These are phyloP conservation scores for Lecanoromycetidae sp. DNA, from an alignment of 2,329 filamentous ascomycete species.

Conservation along the genomic window DNA sequence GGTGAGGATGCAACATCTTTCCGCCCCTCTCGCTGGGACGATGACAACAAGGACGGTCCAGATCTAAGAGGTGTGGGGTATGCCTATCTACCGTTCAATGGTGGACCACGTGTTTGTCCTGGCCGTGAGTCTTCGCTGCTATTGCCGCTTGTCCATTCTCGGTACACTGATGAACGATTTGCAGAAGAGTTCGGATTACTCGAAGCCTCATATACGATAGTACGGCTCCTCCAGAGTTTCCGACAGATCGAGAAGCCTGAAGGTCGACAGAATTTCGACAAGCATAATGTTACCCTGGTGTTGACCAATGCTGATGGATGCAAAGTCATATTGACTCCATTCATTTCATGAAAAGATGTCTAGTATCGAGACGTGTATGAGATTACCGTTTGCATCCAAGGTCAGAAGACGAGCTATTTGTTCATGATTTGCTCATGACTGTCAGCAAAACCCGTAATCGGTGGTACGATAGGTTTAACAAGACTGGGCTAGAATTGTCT, in stretches of 20 bases:
- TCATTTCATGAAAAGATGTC: too few species aligned
- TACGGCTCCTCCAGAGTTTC: slow-evolving; percentile 16
- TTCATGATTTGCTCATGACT: too few species aligned
- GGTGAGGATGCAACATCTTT: slow-evolving; percentile 38
- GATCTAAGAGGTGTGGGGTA: slow-evolving; percentile 17
- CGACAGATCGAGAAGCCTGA: not conserved
- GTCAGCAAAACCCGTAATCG: too few species aligned
- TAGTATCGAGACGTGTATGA: too few species aligned
- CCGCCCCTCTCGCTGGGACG: slow-evolving; percentile 35
- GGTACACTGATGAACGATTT: too few species aligned
- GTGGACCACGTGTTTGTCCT: slow-evolving; percentile 28
- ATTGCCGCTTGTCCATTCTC: not conserved
- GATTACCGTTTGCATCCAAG: too few species aligned
- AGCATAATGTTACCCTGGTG: slow-evolving; percentile 12
- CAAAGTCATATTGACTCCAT: slow-evolving; percentile 11
- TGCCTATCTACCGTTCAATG: slow-evolving; percentile 29
- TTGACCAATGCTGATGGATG: slow-evolving; percentile 8
- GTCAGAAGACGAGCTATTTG: too few species aligned
- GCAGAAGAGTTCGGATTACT: slow-evolving; percentile 17
- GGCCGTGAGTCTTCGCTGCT: slow-evolving; percentile 18
- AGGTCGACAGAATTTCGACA: slow-evolving; percentile 1
- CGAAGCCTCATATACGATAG: slow-evolving; percentile 15
- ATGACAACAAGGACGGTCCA: not conserved
- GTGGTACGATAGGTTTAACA: too few species aligned
- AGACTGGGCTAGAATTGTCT: too few species aligned